phyloP scores from a whole-genome alignment of 805 yeast genomes.

The Saturnispora zaruensis region DNA sequence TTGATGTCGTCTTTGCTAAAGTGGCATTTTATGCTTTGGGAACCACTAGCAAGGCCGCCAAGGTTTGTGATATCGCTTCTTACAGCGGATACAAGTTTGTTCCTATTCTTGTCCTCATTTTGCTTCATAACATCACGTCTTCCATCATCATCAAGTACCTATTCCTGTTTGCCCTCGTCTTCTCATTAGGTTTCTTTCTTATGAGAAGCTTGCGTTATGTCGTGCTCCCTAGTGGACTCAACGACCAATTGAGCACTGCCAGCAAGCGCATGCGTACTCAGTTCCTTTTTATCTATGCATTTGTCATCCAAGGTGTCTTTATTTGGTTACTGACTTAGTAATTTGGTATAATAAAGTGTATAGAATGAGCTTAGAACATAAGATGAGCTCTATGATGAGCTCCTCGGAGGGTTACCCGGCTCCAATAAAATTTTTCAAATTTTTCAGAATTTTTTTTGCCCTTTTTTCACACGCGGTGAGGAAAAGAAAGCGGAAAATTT shows the following conservation, averaged over 20 bases:
- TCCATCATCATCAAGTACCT: conserved; percentile 28
- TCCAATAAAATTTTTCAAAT: neutral
- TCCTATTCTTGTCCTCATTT: conserved; percentile 53
- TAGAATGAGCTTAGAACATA: neutral
- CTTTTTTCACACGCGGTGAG: neutral
- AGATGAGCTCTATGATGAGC: neutral
- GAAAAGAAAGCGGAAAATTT: conserved; percentile 1
- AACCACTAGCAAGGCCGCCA: conserved; percentile 46
- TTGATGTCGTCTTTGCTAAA: conserved; percentile 70
- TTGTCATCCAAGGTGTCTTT: conserved; percentile 65
- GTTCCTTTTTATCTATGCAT: conserved; percentile 76
- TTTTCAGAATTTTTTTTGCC: neutral
- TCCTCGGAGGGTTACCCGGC: conserved; percentile 3
- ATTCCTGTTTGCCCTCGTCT: conserved; percentile 36
- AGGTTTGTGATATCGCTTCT: conserved; percentile 72
- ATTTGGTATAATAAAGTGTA: neutral
- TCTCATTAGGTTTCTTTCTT: conserved; percentile 56
- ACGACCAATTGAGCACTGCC: conserved; percentile 52
- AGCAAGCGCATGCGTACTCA: conserved; percentile 78
- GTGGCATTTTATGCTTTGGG: conserved; percentile 75
- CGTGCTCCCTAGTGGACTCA: conserved; percentile 52
- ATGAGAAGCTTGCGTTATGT: conserved; percentile 63
- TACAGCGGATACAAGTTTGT: conserved; percentile 94
- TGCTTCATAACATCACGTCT: conserved; percentile 35
- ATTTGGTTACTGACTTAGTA: conserved; percentile 56